Percentiles rank a stretch among this genome's conserved stretches.
These are phyloP conservation scores for Aspergillus incahuasiensis DNA, from an alignment of 495 filamentous ascomycete species.

Conservation along the genomic window DNA sequence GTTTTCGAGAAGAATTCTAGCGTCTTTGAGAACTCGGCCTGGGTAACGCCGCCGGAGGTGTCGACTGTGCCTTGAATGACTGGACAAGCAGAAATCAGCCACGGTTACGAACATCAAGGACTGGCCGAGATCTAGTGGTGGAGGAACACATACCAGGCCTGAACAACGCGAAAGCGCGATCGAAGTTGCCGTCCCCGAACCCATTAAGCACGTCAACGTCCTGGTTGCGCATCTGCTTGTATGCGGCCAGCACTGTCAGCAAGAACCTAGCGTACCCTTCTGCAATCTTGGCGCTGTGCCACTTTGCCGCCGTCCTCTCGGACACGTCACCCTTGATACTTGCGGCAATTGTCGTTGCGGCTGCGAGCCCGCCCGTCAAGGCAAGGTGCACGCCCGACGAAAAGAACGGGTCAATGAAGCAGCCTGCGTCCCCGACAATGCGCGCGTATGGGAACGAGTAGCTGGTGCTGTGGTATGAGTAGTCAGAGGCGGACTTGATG, in stretches of 20 bases:
- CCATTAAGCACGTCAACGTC: neutral
- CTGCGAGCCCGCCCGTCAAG: slow-evolving; percentile 29
- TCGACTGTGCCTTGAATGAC: neutral
- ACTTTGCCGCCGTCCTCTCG: neutral
- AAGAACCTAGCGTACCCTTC: neutral
- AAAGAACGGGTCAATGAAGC: slow-evolving; percentile 44
- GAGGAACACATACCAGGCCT: neutral
- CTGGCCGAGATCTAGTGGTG: too few relatives aligned
- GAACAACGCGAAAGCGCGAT: neutral
- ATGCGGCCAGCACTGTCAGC: neutral
- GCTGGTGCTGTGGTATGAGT: slow-evolving; percentile 35
- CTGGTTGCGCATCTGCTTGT: neutral
- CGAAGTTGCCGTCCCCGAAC: neutral
- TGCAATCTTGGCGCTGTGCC: neutral
- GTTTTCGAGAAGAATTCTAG: neutral
- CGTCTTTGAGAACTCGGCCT: neutral
- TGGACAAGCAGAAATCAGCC: neutral
- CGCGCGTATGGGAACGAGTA: slow-evolving; percentile 33
- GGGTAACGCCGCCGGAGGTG: neutral
- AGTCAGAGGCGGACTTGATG: slow-evolving; percentile 29
- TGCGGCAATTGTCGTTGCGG: neutral
- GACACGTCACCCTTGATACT: neutral
- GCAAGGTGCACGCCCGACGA: slow-evolving; percentile 39
- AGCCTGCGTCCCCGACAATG: slow-evolving; percentile 40
- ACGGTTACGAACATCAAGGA: too few relatives aligned